Base-by-base conservation (phyloP, 371 early-diverging fungal species). In the Fennellomyces sp. region DNA sequence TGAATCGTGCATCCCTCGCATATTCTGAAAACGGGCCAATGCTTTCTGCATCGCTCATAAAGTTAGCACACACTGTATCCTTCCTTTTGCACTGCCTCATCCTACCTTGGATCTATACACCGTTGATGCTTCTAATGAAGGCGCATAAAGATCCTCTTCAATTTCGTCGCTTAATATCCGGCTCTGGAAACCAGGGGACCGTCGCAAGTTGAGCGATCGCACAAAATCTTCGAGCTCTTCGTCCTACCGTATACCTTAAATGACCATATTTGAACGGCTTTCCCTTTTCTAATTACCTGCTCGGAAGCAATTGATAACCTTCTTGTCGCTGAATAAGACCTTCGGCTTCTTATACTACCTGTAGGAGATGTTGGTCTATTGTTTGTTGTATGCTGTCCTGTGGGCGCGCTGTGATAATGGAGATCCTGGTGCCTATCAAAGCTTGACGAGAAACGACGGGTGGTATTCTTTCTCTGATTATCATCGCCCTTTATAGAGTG, bases 221-320 rank as follows among this genome's bases (percentile, higher is more conserved):
- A 86, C 78, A 72, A 88, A 88, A 7, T 81, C 84, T 47, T 78
- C 81, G 17, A 88, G 70, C 49, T 82, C 84, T 21, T 76, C 76
- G 30, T 79, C 76, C 25, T 82, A 77, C 15, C n/a, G n/a, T 64
- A 59, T 10, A n/a, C n/a, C n/a, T n/a, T n/a, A n/a, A n/a, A n/a
- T n/a, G n/a, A n/a, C n/a, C n/a, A n/a, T n/a, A n/a, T n/a, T n/a
- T n/a, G n/a, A n/a, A n/a, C n/a, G n/a, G n/a, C n/a, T n/a, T n/a
- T n/a, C n/a, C n/a, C n/a, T n/a, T n/a, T n/a, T n/a, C n/a, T 45
- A 21, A 23, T 1, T 23, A 45, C 45, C 45, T 45, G 45, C 17
- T 45, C 45, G 6, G 15, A 21, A 45, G 21, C 23, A 23, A 21
- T 45, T 1, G 45, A 45, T 3, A 25, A 23, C 23, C 21, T 45